These are phyloP conservation scores for Dujonia santamariae DNA, from an alignment of 1,139 yeast species.

Conservation along the genomic window DNA sequence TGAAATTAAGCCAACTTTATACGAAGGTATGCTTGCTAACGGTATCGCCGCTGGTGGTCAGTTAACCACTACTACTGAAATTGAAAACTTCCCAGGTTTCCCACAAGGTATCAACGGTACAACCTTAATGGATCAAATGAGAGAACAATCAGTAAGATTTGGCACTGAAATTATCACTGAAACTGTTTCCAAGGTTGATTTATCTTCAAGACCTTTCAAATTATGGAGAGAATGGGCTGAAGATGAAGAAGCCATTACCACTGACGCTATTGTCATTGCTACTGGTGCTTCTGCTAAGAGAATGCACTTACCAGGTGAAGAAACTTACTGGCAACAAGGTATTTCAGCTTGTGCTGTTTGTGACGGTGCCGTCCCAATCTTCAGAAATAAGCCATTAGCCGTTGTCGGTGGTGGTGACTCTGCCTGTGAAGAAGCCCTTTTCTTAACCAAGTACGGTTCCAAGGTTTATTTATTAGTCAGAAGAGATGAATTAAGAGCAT, in stretches of 20 bases:
- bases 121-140: slow-evolving; percentile 90
- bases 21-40: slow-evolving; percentile 96
- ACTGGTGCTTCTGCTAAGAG: slow-evolving; percentile 99
- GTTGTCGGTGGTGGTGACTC: slow-evolving; percentile 99
- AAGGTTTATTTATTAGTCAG: slow-evolving; percentile 91
- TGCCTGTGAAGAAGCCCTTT: slow-evolving; percentile 97
- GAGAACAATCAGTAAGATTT: slow-evolving; percentile 77
- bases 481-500: slow-evolving; percentile 91
- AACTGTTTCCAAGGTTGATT: slow-evolving; percentile 87
- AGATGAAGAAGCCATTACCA: slow-evolving; percentile 82
- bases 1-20: slow-evolving; percentile 87
- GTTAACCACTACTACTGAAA: slow-evolving; percentile 94
- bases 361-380: slow-evolving; percentile 98
- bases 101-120: slow-evolving; percentile 91
- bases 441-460: slow-evolving; percentile 94
- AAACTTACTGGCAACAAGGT: slow-evolving; percentile 97
- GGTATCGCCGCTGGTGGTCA: slow-evolving; percentile 99
- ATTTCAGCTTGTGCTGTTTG: slow-evolving; percentile 99
- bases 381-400: slow-evolving; percentile 95
- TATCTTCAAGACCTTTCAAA: slow-evolving; percentile 85
- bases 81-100: slow-evolving; percentile 98
- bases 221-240: slow-evolving; percentile 95
- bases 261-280: slow-evolving; percentile 89
- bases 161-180: slow-evolving; percentile 95
- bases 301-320: slow-evolving; percentile 92